Evolutionary conservation across 106 monocot genomes (phyloP).

Genomic region (Dioscorea alata): DNA sequence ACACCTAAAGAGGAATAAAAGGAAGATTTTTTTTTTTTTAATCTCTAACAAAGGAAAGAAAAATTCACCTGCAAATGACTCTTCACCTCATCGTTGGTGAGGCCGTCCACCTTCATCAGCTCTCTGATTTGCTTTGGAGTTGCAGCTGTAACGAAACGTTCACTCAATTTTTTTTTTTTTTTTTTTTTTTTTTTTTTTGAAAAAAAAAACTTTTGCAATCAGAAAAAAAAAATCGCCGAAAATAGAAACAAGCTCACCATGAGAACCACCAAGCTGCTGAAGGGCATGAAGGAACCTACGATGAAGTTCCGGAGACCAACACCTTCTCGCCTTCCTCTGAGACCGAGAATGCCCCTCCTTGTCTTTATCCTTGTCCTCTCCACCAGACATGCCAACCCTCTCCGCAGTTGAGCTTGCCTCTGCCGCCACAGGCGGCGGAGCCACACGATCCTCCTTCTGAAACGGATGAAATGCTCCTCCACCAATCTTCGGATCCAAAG

Average conservation of each 20-base stretch:
- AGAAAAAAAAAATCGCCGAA: too few species aligned
- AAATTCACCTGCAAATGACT: constrained; percentile 65
- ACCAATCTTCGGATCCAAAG: neutral
- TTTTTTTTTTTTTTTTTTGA: too few species aligned
- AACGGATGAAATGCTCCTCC: constrained; percentile 1
- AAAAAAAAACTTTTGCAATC: too few species aligned
- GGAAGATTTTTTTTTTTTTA: neutral
- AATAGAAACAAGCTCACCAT: constrained; percentile 31
- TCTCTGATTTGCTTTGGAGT: constrained; percentile 79
- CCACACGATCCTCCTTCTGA: neutral
- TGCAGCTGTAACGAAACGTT: constrained; percentile 31
- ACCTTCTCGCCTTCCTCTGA: constrained; percentile 61
- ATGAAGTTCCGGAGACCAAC: constrained; percentile 91
- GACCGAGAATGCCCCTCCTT: constrained; percentile 22
- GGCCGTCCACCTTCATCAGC: constrained; percentile 76
- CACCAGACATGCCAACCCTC: neutral
- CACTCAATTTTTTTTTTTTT: too few species aligned
- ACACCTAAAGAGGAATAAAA: neutral
- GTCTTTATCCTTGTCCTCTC: constrained; percentile 17
- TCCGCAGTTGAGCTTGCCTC: constrained; percentile 26
- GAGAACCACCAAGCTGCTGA: constrained; percentile 74
- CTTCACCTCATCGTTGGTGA: constrained; percentile 82
- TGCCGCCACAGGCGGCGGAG: constrained; percentile 5
- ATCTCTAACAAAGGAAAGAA: neutral
- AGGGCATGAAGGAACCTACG: constrained; percentile 75